Evolutionary conservation across 805 yeast genomes (phyloP), one percentile per base, ranked within the genome.

Genomic region (Pachysolen tannophilus): DNA sequence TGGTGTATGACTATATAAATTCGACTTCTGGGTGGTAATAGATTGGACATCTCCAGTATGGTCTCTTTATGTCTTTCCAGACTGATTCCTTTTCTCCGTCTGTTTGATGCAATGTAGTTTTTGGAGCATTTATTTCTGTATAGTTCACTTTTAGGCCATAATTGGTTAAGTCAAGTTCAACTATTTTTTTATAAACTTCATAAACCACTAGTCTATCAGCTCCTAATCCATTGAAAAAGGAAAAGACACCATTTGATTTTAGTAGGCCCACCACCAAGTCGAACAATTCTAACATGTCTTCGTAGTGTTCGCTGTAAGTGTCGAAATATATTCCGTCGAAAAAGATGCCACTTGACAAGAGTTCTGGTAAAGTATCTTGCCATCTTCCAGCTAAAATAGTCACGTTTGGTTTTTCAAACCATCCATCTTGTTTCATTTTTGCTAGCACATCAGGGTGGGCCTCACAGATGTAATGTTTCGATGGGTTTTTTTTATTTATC

Each of bases 291-390:
- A 86, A 63, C 92, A 88, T 82, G 52, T 88, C 96, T 41, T 67
- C 67, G 55, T 90, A 88, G 53, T 85, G 94, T 53, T 88, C 97
- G 43, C 94, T 82, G 55, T 82, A 88, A 0, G 97, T 90, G 54
- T 88, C 97, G 53, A 83, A 88, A 57, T 88, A 88, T 24, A 90
- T 82, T 3, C 97, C 97, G 52, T 87, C 86, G 56, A 88, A 83
- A 48, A 77, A 82, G 1, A 82, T 76, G 18, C 82, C 82, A 27
- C 69, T 48, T 34, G 72, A 73, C 19, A 88, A 54, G 23, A 90
- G 61, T 19, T 64, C 62, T 24, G 86, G 82, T 26, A 88, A 53
- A 6, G 77, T 70, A 26, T 82, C 92, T 56, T 90, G 95, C 97
- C 97, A 88, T 53, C 85, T 72, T n/a, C 97, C 97, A 47, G 77